phyloP scores from a whole-genome alignment of 1,284 basidiomycete genomes.

The Papiliotrema flavescens region DNA sequence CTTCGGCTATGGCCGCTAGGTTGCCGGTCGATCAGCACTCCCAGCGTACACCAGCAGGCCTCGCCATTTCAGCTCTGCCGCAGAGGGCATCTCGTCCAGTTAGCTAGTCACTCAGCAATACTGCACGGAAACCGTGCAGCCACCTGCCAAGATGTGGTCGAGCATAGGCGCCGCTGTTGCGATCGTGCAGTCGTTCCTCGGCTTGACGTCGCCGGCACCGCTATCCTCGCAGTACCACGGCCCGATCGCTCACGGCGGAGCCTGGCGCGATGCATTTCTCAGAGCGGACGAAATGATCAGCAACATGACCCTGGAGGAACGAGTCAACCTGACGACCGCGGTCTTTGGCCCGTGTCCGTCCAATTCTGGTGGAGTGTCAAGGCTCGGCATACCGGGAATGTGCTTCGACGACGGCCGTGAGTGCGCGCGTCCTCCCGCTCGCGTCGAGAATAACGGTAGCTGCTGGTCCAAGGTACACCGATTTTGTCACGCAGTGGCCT shows the following conservation, averaged over 20 bases:
- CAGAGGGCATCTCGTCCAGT: too few species aligned
- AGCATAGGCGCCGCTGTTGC: too few species aligned
- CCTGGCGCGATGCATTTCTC: conserved; percentile 38
- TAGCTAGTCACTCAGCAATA: too few species aligned
- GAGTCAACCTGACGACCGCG: conserved; percentile 45
- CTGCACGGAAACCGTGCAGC: too few species aligned
- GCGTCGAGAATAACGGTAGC: conserved; percentile 56
- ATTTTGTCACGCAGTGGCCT: conserved; percentile 50
- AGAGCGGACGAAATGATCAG: conserved; percentile 43
- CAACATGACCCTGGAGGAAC: conserved; percentile 51
- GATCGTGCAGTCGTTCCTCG: too few species aligned
- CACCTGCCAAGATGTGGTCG: too few species aligned
- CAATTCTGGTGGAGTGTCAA: conserved; percentile 52
- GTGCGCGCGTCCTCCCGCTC: conserved; percentile 42
- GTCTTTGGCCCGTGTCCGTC: conserved; percentile 60
- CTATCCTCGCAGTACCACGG: neutral
- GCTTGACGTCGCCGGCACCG: too few species aligned
- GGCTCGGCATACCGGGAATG: conserved; percentile 57
- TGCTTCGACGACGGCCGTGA: conserved; percentile 60
- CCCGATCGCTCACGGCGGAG: conserved; percentile 20
- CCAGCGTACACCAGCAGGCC: too few species aligned
- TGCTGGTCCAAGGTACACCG: conserved; percentile 46
- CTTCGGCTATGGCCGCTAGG: too few species aligned
- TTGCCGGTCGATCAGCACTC: too few species aligned
- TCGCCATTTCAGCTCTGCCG: too few species aligned